phyloP scores from a whole-genome alignment of 2,329 filamentous ascomycete genomes.

The Claviceps fusiformis region DNA sequence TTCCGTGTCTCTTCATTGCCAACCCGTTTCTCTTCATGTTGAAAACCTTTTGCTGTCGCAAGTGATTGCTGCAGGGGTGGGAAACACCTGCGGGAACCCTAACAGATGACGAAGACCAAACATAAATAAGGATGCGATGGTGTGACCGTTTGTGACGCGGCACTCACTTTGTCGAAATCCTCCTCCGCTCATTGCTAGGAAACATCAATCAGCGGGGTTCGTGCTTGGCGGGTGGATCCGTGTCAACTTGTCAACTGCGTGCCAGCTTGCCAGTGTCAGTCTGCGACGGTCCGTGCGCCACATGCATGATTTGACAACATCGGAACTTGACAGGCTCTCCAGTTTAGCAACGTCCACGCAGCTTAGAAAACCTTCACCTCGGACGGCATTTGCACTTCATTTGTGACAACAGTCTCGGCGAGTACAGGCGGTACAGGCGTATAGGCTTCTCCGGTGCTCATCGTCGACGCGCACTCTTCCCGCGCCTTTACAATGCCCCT shows the following conservation, averaged over 20 bases:
- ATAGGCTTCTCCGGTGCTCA: not conserved
- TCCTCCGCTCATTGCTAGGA: no score
- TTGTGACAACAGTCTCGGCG: not conserved
- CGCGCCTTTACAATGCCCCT: constrained; percentile 8
- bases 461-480: not conserved
- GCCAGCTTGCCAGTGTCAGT: not conserved
- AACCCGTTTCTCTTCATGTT: no score
- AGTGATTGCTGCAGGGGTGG: no score
- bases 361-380: not conserved
- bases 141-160: no score
- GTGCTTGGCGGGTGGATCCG: not conserved
- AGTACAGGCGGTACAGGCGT: not conserved
- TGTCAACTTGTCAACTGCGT: not conserved
- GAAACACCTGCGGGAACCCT: no score
- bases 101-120: no score
- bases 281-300: not conserved
- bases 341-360: no score
- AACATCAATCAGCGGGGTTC: not conserved
- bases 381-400: not conserved
- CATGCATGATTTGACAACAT: not conserved
- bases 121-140: no score
- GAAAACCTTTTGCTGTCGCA: no score
- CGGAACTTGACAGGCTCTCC: not conserved
- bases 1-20: no score
- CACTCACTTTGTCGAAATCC: no score